Evolutionary conservation across 2,329 filamentous ascomycete species (phyloP), one percentile per base, ranked within the genome.

Genomic region (Mycosphaerella arachidis): DNA sequence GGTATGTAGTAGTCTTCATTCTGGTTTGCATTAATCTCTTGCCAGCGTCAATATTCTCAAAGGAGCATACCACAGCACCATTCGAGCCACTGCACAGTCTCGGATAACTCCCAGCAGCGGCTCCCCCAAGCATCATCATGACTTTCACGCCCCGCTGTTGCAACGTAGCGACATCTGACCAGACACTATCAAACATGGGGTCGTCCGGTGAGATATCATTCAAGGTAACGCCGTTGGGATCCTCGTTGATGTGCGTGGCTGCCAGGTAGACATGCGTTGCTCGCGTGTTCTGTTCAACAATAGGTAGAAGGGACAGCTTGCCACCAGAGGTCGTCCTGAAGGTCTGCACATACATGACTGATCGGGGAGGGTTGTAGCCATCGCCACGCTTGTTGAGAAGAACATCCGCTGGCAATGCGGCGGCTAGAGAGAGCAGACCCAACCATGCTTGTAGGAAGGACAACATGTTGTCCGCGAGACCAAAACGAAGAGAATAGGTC

Each of bases 41-140:
- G 24, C 35, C n/a, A 33, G n/a, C 48, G n/a, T 43, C 27, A 46
- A 30, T 27, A 3, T 16, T 12, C 24, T n/a, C 20, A 27, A 27
- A n/a, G 18, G n/a, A 12, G 61, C 63, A 50, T 27, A 66, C 66
- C 9, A 63, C 48, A 12, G 35, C 58, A 30, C 62, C 63, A 20
- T 63, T 59, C 2, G 57, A 27, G 18, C 63, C 61, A 59, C 68
- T 60, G 55, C 69, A 69, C 12, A 72, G 58, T n/a, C 63, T 57
- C 24, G 57, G 59, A 52, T 70, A 72, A 46, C 64, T 67, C 18
- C 70, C 68, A 33, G 56, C 51, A 4, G 69, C 68, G n/a, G 69
- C 68, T 46, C 70, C 70, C 8, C 70, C 70, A 13, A 72, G 59
- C 70, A 72, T 72, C 60, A 71, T 65, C 62, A 72, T 66, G 12